Percentiles rank a stretch among this genome's conserved stretches.
Evolutionary conservation across 1,139 yeast genomes (phyloP).

Genomic region (Yamadazyma dendronema): DNA sequence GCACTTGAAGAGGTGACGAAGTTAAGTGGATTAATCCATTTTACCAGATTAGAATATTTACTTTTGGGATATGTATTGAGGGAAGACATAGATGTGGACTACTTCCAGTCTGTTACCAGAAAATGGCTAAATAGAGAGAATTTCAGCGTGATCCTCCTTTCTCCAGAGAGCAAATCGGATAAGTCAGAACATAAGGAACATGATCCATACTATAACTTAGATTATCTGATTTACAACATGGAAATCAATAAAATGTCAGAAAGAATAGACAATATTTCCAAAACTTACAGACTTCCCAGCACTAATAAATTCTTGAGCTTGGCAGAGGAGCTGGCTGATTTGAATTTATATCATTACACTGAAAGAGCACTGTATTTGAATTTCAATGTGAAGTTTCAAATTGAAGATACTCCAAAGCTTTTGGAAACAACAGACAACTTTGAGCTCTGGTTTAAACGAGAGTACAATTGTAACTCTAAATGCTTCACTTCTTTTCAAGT

Average conservation of each 20-base stretch:
- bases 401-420: conserved; percentile 6
- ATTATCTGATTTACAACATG: no score
- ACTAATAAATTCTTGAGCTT: not conserved
- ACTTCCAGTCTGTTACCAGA: conserved; percentile 8
- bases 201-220: not conserved
- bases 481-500: conserved; percentile 46
- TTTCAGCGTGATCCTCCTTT: conserved; percentile 10
- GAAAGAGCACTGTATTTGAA: not conserved
- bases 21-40: conserved; percentile 10
- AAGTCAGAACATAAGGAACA: not conserved
- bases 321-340: not conserved
- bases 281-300: not conserved
- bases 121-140: conserved; percentile 12
- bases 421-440: conserved; percentile 7
- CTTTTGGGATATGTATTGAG: conserved; percentile 13
- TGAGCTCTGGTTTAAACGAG: conserved; percentile 54
- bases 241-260: no score
- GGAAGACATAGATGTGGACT: conserved; percentile 2
- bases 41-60: conserved; percentile 8
- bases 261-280: not conserved
- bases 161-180: not conserved
- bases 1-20: conserved; percentile 10
- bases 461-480: conserved; percentile 23
- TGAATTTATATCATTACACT: not conserved
- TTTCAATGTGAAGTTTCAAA: conserved; percentile 7